Evolutionary conservation across 148 eudicot genomes (phyloP).

Genomic region (Fagopyrum tataricum): DNA sequence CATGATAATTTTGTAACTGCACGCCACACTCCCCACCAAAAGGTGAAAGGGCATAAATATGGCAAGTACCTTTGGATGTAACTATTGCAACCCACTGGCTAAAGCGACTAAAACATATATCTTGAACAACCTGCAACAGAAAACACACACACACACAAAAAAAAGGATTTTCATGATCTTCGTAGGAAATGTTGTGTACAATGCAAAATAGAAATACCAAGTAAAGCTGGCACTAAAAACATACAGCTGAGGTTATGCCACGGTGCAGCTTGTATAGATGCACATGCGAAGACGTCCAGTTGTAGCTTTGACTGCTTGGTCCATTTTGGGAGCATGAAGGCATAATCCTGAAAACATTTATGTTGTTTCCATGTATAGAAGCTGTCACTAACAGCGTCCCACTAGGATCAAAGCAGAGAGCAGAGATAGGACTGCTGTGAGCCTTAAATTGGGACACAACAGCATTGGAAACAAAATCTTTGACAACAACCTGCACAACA

Average conservation of each 20-base stretch:
- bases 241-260: conserved; percentile 37
- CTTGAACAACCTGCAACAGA: conserved; percentile 33
- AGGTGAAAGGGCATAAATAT: conserved; percentile 35
- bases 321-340: conserved; percentile 22
- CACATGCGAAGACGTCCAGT: conserved; percentile 35
- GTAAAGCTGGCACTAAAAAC: conserved; percentile 8
- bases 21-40: conserved; percentile 36
- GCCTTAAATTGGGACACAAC: conserved; percentile 41
- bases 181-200: not conserved
- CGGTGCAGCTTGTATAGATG: conserved; percentile 43
- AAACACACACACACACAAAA: not conserved
- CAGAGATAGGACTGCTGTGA: conserved; percentile 38
- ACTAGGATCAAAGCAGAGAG: conserved; percentile 43
- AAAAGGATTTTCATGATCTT: not conserved
- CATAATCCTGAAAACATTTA: conserved; percentile 41
- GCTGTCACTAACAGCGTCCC: conserved; percentile 43
- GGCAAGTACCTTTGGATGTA: conserved; percentile 39
- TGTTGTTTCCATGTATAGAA: conserved; percentile 37
- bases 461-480: conserved; percentile 29
- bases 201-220: not conserved
- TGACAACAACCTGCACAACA: conserved; percentile 31
- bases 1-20: conserved; percentile 20
- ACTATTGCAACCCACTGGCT: conserved; percentile 39
- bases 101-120: conserved; percentile 35
- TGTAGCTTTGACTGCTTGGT: conserved; percentile 21